A percentile compares a stretch with the other conserved stretches of the same genome.
Conservation (phyloP, 176 grass and related monocot genomes). For the Triticum urartu region DNA sequence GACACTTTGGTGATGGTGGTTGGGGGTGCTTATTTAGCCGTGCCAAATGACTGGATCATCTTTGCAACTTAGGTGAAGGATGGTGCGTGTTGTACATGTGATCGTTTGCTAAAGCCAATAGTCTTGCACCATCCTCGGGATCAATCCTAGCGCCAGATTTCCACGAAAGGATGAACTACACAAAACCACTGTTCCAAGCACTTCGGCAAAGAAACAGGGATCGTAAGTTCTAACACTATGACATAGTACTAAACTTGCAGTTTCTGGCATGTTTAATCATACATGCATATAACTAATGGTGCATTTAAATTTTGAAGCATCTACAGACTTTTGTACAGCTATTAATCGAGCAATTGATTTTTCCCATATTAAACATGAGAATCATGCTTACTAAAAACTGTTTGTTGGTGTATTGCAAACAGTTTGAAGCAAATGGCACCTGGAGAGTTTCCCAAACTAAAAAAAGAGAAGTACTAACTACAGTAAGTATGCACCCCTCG, state of each 20-base stretch:
- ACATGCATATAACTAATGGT: not conserved
- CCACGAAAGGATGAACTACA: not conserved
- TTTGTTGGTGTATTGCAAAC: not conserved
- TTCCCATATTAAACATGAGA: not conserved
- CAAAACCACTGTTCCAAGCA: not conserved
- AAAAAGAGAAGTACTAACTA: not conserved
- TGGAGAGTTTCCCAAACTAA: not conserved
- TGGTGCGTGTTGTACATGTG: not conserved
- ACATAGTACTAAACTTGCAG: not conserved
- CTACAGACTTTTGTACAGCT: not conserved
- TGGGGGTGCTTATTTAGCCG: not conserved
- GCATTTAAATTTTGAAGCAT: not conserved
- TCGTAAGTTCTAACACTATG: not conserved
- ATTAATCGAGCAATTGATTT: not conserved
- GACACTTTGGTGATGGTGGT: not conserved
- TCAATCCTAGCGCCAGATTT: not conserved
- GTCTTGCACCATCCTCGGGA: not conserved
- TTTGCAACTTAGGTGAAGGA: slow-evolving; percentile 22
- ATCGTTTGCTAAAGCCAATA: not conserved
- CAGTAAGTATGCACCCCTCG: not conserved
- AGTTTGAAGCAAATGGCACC: slow-evolving; percentile 3
- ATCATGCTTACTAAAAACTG: not conserved
- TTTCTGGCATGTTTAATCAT: not conserved
- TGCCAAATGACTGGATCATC: slow-evolving; percentile 3
- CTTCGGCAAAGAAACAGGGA: not conserved